A percentile compares a stretch with the other conserved stretches of the same genome.
phyloP scores from a whole-genome alignment of 306 rosid genomes.

The Gynostemma pentaphyllum region DNA sequence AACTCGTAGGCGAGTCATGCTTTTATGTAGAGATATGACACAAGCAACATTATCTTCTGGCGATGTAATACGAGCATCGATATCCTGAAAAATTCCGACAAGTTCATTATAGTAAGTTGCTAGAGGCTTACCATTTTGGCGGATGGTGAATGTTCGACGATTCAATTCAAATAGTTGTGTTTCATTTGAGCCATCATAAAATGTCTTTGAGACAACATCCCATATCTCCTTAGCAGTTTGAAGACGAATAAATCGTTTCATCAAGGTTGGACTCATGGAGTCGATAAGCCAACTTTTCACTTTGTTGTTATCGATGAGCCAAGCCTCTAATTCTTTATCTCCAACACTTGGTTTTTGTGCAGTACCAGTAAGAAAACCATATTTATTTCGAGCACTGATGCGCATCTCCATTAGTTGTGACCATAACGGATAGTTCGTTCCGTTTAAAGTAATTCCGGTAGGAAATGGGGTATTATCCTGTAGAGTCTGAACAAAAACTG shows the following conservation, averaged over 20 bases:
- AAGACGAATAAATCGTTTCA: neutral
- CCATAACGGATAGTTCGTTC: conserved; percentile 5
- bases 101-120: conserved; percentile 2
- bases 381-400: neutral
- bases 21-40: neutral
- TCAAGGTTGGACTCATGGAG: neutral
- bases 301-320: neutral
- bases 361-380: neutral
- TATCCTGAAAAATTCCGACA: neutral
- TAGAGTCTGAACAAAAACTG: no score
- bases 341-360: neutral
- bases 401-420: conserved; percentile 8
- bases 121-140: neutral
- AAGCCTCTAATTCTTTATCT: neutral
- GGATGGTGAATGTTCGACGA: neutral
- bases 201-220: neutral
- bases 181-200: conserved; percentile 5
- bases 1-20: neutral
- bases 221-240: neutral
- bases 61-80: neutral
- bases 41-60: neutral
- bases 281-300: conserved; percentile 10
- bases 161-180: conserved; percentile 4
- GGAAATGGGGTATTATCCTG: neutral
- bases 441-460: neutral